Percentiles rank a stretch among this genome's conserved stretches.
Evolutionary conservation across 75 land plant species (phyloP).

Genomic region (Cupressus sempervirens): DNA sequence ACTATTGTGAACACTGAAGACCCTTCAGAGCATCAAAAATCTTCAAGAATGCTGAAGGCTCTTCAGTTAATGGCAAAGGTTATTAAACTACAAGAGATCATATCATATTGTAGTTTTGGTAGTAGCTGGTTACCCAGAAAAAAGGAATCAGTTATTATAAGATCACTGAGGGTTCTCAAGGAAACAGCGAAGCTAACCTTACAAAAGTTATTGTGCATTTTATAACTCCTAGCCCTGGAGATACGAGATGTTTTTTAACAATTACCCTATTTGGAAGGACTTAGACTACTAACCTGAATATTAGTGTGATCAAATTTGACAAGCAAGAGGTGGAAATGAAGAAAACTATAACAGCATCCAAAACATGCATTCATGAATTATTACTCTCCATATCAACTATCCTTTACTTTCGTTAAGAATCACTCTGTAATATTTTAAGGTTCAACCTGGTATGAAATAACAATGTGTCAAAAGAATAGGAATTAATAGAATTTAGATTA

Average conservation of each 20-base stretch:
- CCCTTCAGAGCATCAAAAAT: not conserved
- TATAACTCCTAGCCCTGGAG: not conserved
- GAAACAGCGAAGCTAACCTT: not conserved
- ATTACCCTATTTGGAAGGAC: no score
- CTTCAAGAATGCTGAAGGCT: not conserved
- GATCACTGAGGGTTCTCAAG: no score
- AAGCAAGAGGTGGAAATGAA: not conserved
- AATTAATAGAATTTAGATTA: no score
- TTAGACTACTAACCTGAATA: no score
- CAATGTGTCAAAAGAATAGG: not conserved
- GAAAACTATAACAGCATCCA: not conserved
- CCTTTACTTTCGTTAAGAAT: not conserved
- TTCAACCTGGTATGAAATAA: not conserved
- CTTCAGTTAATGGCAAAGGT: not conserved
- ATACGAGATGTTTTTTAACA: no score
- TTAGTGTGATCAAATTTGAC: not conserved
- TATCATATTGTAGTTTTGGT: not conserved
- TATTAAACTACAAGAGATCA: not conserved
- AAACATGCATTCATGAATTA: not conserved
- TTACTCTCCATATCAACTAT: not conserved
- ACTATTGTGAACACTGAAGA: not conserved
- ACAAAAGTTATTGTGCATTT: not conserved
- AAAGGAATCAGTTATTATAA: not conserved
- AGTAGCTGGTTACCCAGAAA: not conserved
- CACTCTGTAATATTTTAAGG: not conserved